Percentiles rank a stretch among this genome's conserved stretches.
Evolutionary conservation across 371 early-diverging fungal genomes (phyloP).

Genomic region (Mucor saturninus): DNA sequence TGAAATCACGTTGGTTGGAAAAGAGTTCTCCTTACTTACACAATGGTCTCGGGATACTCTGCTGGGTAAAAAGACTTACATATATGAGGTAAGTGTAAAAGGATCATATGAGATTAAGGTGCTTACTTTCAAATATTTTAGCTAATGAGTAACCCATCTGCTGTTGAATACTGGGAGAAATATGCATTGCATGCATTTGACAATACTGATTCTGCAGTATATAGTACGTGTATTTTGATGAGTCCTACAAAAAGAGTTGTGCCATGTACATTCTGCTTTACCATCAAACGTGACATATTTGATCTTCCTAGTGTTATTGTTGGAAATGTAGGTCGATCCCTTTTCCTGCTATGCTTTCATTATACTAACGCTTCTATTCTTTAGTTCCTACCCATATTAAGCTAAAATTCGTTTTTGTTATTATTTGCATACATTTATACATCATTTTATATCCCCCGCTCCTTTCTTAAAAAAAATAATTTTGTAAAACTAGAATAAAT

Average conservation of each 20-base stretch:
- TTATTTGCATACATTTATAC: conserved; percentile 13
- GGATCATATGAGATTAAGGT: not conserved
- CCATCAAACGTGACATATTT: conserved; percentile 91
- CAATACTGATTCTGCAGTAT: conserved; percentile 81
- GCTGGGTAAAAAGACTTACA: conserved; percentile 72
- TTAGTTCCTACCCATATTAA: conserved; percentile 39
- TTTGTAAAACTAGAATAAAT: not conserved
- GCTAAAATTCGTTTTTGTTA: conserved; percentile 18
- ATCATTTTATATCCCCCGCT: not conserved
- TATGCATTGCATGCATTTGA: conserved; percentile 89
- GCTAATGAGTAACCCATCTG: conserved; percentile 89
- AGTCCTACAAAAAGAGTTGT: conserved; percentile 71
- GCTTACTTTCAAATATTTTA: conserved; percentile 21
- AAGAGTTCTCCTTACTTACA: conserved; percentile 88
- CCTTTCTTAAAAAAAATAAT: not conserved
- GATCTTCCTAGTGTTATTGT: conserved; percentile 87
- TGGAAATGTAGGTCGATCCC: conserved; percentile 60
- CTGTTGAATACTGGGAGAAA: conserved; percentile 92
- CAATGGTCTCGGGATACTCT: conserved; percentile 83
- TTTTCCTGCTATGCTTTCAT: not conserved
- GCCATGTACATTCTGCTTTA: conserved; percentile 89
- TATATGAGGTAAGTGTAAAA: conserved; percentile 65
- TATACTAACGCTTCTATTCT: not conserved
- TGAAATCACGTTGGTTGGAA: conserved; percentile 88
- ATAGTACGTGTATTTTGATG: conserved; percentile 77